Evolutionary conservation across 306 rosid species (phyloP).

Genomic region (Prinsepia uniflora): DNA sequence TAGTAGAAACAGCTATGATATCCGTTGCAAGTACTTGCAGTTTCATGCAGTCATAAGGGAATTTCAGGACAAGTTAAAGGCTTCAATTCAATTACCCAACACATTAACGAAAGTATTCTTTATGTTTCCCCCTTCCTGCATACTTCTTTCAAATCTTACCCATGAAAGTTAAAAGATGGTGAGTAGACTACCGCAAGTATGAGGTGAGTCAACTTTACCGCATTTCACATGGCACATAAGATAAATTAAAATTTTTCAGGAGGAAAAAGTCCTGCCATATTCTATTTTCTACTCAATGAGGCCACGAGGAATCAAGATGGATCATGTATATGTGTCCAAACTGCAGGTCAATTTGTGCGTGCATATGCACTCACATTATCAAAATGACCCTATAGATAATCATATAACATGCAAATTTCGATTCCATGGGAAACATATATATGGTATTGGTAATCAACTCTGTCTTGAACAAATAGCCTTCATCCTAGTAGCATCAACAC

Average conservation of each 20-base stretch:
- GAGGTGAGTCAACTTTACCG: too few relatives aligned
- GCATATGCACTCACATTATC: too few relatives aligned
- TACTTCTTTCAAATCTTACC: background rate
- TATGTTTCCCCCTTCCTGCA: background rate
- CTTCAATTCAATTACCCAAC: background rate
- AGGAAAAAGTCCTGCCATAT: too few relatives aligned
- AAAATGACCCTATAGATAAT: too few relatives aligned
- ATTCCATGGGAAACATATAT: too few relatives aligned
- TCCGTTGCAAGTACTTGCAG: constrained; percentile 1
- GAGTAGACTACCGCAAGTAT: background rate
- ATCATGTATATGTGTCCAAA: too few relatives aligned
- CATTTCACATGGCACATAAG: too few relatives aligned
- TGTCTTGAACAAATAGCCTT: constrained; percentile 17
- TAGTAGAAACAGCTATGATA: constrained; percentile 15
- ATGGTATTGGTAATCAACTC: constrained; percentile 3
- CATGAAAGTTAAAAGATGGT: background rate
- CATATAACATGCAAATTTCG: too few relatives aligned
- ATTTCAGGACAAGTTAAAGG: background rate
- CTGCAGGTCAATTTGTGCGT: too few relatives aligned
- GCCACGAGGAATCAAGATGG: too few relatives aligned
- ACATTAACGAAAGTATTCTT: background rate
- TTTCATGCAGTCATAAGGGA: background rate
- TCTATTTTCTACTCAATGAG: too few relatives aligned
- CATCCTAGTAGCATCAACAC: constrained; percentile 1
- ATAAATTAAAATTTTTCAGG: too few relatives aligned